Evolutionary conservation across 208 protist genomes (phyloP), one percentile per base, ranked within the genome.

Genomic region (Leishmania lainsoni): DNA sequence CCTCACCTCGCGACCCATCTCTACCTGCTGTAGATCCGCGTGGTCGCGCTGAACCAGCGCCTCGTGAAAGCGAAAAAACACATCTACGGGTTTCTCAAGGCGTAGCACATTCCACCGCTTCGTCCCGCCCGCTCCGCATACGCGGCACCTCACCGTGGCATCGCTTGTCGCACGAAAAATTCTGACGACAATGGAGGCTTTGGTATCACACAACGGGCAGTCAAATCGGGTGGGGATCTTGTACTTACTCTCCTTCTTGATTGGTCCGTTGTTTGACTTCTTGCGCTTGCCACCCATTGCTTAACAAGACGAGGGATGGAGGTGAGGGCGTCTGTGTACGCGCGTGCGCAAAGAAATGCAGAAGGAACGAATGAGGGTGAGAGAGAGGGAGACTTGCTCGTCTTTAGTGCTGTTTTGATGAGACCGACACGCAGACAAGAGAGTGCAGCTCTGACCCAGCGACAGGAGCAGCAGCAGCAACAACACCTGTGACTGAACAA

Each of bases 161-260:
- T 88, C 84, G 51, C 86, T 86, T 52, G 68, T 87, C n/a, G 72
- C 79, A 10, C 90, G 86, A 45, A 89, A 68, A 6, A 98, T 87
- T 69, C 88, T 90, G 59, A 98, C 93, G 35, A 86, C 88, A 66
- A 98, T 95, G 75, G 85, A 88, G 51, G 83, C 83, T 85, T 96
- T 96, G 22, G 91, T 90, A 82, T 98, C 95, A 79, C 95, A 98
- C 45, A 97, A 49, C 17, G 95, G 95, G 80, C 95, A 98, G 81
- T 97, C 93, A 83, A 98, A 98, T 69, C 89, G 91, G 2, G 83
- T 66, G 2, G 95, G 95, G 76, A 98, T 97, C 80, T 98, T 98
- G 83, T 98, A 98, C 81, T 96, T 96, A 84, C 95, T 96, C 81
- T 96, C 93, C 86, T 98, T 98, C 83, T 98, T 98, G 79, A 97